Evolutionary conservation across 1,139 yeast genomes (phyloP).

Genomic region (Pneumocystis murina): DNA sequence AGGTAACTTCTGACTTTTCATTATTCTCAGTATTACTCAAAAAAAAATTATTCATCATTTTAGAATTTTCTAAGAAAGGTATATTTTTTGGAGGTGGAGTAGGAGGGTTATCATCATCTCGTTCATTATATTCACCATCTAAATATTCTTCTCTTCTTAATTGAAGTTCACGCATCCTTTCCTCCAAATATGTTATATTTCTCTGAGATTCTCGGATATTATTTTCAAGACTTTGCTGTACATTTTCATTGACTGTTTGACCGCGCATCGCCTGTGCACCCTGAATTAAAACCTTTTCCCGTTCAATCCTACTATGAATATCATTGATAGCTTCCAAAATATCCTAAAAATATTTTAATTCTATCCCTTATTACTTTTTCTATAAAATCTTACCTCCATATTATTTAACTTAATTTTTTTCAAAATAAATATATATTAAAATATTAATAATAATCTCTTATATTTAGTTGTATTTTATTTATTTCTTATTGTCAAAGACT

Average conservation of each 20-base stretch:
- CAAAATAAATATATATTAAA: neutral
- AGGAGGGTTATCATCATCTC: conserved; percentile 5
- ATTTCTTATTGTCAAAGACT: too few relatives aligned
- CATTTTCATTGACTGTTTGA: conserved; percentile 61
- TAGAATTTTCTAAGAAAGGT: neutral
- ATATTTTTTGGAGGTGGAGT: conserved; percentile 6
- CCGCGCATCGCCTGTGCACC: conserved; percentile 74
- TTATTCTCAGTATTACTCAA: neutral
- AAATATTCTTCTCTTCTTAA: conserved; percentile 5
- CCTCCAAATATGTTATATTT: conserved; percentile 74
- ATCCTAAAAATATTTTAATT: neutral
- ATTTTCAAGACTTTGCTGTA: conserved; percentile 80
- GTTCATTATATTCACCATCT: neutral
- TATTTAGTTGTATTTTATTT: too few relatives aligned
- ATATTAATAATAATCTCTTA: too few relatives aligned
- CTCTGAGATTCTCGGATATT: conserved; percentile 83
- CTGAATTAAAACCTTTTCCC: conserved; percentile 72
- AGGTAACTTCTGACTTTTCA: neutral
- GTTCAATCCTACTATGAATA: conserved; percentile 65
- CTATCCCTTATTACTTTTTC: neutral
- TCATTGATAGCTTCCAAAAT: conserved; percentile 31
- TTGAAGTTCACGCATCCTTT: conserved; percentile 52
- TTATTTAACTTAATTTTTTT: neutral
- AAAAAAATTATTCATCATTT: neutral
- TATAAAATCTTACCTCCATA: neutral